Evolutionary conservation across 179 eudicot genomes (phyloP).

Genomic region (Drosera spatulata): DNA sequence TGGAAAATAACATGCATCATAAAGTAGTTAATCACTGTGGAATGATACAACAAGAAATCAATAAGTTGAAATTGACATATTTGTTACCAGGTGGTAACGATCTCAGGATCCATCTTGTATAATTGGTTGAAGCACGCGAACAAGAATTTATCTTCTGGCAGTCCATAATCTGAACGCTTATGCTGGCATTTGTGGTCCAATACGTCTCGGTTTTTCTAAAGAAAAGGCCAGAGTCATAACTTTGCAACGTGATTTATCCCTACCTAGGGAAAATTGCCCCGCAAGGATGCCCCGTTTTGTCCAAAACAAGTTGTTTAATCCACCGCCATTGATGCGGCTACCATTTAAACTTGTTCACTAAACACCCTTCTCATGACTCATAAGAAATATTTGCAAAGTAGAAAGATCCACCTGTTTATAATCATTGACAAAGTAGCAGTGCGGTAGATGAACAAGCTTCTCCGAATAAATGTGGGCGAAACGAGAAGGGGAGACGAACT

Average conservation of each 20-base stretch:
- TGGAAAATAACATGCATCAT: slow-evolving; percentile 10
- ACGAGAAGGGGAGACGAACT: slow-evolving; percentile 86
- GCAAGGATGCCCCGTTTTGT: no score
- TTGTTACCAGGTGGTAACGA: slow-evolving; percentile 74
- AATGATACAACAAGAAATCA: neutral
- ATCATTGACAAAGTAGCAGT: slow-evolving; percentile 93
- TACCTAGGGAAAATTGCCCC: no score
- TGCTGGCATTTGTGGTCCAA: slow-evolving; percentile 55
- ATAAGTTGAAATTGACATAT: neutral
- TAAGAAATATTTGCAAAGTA: no score
- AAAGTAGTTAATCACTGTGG: neutral
- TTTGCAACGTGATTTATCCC: no score
- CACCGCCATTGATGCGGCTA: no score
- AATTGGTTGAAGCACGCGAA: slow-evolving; percentile 97
- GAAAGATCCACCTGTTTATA: slow-evolving; percentile 65
- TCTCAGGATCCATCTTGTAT: slow-evolving; percentile 96
- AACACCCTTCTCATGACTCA: no score
- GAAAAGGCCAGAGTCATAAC: no score
- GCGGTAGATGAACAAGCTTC: slow-evolving; percentile 96
- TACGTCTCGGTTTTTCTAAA: slow-evolving; percentile 86
- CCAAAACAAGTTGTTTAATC: no score
- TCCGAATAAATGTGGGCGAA: slow-evolving; percentile 78
- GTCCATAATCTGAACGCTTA: slow-evolving; percentile 87
- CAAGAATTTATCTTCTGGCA: slow-evolving; percentile 90
- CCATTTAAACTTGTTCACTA: no score